phyloP scores from a whole-genome alignment of 176 grass and related monocot species.

The Carex parvula region DNA sequence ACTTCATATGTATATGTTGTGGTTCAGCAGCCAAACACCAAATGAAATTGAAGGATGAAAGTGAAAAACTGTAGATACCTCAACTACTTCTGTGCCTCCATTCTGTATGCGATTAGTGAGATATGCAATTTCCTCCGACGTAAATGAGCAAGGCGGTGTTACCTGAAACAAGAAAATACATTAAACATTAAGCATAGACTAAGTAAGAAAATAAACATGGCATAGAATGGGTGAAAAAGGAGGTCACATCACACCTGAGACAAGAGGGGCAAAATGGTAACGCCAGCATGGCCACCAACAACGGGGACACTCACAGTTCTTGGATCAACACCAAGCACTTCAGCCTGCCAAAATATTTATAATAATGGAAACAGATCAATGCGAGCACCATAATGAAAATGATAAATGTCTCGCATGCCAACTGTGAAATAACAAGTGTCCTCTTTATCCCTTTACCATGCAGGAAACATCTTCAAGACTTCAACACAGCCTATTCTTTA shows the following conservation, averaged over 20 bases:
- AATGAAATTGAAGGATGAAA: conserved; percentile 17
- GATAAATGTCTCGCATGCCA: neutral
- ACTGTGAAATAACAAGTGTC: neutral
- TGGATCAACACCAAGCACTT: conserved; percentile 87
- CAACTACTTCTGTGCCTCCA: conserved; percentile 97
- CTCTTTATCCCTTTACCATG: neutral
- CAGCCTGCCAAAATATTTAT: conserved; percentile 50
- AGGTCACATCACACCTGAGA: conserved; percentile 22
- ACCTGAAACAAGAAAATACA: conserved; percentile 42
- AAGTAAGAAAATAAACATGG: neutral
- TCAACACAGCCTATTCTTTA: neutral
- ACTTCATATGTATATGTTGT: neutral
- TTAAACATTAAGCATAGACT: neutral
- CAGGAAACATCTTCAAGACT: neutral
- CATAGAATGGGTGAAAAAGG: neutral
- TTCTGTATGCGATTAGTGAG: conserved; percentile 93
- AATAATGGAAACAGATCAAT: neutral
- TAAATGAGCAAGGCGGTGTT: conserved; percentile 84
- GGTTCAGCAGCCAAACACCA: neutral
- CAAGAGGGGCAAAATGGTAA: conserved; percentile 32
- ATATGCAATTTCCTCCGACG: conserved; percentile 65
- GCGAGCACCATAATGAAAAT: neutral
- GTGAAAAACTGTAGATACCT: conserved; percentile 44
- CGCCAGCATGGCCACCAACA: conserved; percentile 27
- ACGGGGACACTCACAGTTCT: conserved; percentile 42